Evolutionary conservation across 2,329 filamentous ascomycete genomes (phyloP), one percentile per base, ranked within the genome.

Genomic region (Arthroderma uncinatum): DNA sequence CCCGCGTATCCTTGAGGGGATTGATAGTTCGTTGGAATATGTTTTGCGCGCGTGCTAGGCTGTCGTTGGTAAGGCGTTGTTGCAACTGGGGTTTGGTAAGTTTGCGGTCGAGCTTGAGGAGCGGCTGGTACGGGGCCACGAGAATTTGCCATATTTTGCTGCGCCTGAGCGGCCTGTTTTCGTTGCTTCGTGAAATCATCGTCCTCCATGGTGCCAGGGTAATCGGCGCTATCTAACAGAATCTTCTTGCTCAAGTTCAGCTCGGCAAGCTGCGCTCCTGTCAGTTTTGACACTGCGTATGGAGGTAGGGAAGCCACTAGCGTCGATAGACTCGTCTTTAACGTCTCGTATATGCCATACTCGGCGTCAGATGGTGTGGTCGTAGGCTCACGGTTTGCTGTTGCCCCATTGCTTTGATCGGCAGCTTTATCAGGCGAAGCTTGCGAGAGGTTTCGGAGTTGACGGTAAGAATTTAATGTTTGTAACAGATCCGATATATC

Each of bases 201-300:
- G 64, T 92, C 88, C 64, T 94, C 89, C 82, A 94, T 84, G 2
- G 86, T 82, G 3, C 90, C 90, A 61, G 80, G 81, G 69, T 87
- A 87, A 65, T 89, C 83, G 54, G 85, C 83, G 5, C 80, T 83
- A 59, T 87, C 82, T 50, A 94, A 76, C 59, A 89, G 74, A 19
- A 95, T 80, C 67, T 83, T 89, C 48, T 83, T 88, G 72, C 85
- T 92, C 67, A 95, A 86, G 61, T 88, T 85, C 52, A 95, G 76
- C 58, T 90, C 87, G 30, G 85, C 85, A n/a, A 95, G 74, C 68
- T 90, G 87, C 67, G 94, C 86, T 8, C 89, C 89, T 64, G 94
- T 85, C 60, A 95, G 76, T 65, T 93, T 92, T 4, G 90, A 85
- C 23, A 95, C 86, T 1, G 87, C 87, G 67, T 89, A 93, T 1